Evolutionary conservation across 768 basidiomycete genomes (phyloP), one percentile per base, ranked within the genome.

Genomic region (Mycena galericulata): DNA sequence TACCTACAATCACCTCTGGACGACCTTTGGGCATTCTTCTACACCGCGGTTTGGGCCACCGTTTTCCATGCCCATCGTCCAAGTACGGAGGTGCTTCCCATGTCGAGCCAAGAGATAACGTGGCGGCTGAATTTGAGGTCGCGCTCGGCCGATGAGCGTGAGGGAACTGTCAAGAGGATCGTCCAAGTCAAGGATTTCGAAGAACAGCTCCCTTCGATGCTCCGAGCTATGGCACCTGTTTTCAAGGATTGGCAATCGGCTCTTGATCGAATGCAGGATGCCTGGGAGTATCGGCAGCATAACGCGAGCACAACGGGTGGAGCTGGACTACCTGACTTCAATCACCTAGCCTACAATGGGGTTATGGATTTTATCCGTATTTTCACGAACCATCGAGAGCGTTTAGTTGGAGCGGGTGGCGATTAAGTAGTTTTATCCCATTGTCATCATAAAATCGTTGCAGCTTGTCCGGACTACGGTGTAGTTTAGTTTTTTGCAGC

Each of bases 21-120:
- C 22, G 46, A 47, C 46, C 46, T 47, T 47, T 47, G 46, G 46
- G 46, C 46, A 18, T 47, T 47, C 46, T 47, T 47, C 46, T 22
- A 47, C 46, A 47, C 12, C 46, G 22, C 46, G 18, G 46, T 47
- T 47, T 47, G 46, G 46, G 46, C 46, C 9, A 47, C 46, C 46
- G 11, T 47, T 47, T 47, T 47, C 24, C 46, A 47, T 47, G 46
- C 46, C 18, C 46, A 47, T 10, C 46, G 46, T 10, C 46, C 46
- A 47, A 47, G 46, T 26, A 47, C 22, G 12, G 46, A 47, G 9
- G 18, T 47, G 46, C 46, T 47, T 22, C 46, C 46, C n/a, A 18
- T 47, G 46, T 47, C 46, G 22, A 47, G 46, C 12, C 46, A 12
- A 22, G 46, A 47, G 46, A 18, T 47, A 22, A n/a, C 10, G 10